Conservation (phyloP, 2,329 filamentous ascomycete genomes). For the Stagonosporopsis chrysanthemi region DNA sequence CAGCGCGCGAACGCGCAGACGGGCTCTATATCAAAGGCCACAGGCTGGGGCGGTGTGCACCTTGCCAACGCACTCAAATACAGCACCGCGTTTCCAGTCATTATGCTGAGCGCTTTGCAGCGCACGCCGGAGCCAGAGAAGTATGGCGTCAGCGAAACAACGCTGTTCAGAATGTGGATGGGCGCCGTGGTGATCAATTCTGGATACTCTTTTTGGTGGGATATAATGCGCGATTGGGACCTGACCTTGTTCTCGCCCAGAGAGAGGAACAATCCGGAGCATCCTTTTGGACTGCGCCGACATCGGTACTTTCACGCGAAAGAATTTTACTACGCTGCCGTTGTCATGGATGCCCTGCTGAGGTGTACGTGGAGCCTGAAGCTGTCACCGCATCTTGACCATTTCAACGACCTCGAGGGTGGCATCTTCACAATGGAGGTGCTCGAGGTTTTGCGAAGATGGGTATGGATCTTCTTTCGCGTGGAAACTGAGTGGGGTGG, state of each 20-base stretch:
- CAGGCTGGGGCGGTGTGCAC: conserved; percentile 83
- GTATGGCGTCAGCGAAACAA: conserved; percentile 62
- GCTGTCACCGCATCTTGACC: conserved; percentile 80
- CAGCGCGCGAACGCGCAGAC: conserved; percentile 58
- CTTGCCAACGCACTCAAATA: conserved; percentile 96
- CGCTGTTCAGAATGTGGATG: conserved; percentile 66
- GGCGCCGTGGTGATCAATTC: conserved; percentile 81
- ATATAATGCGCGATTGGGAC: conserved; percentile 96
- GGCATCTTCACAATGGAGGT: conserved; percentile 88
- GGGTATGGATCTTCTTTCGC: conserved; percentile 97
- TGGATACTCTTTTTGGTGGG: conserved; percentile 98
- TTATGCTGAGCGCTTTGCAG: conserved; percentile 79
- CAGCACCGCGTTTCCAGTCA: conserved; percentile 89
- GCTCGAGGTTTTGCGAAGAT: conserved; percentile 84
- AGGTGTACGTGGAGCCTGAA: conserved; percentile 93
- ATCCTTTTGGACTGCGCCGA: conserved; percentile 79
- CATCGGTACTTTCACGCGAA: conserved; percentile 75
- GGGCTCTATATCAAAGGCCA: conserved; percentile 51
- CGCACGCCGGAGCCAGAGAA: conserved; percentile 64
- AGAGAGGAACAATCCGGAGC: conserved; percentile 67
- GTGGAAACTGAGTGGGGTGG: conserved; percentile 92
- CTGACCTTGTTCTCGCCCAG: conserved; percentile 76
- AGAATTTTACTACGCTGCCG: conserved; percentile 81
- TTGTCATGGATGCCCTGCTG: conserved; percentile 78
- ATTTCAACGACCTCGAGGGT: conserved; percentile 84